A percentile compares a stretch with the other conserved stretches of the same genome.
These are phyloP conservation scores for Herpetomonas samuelpessoai DNA, from an alignment of 208 protist genomes.

Conservation along the genomic window DNA sequence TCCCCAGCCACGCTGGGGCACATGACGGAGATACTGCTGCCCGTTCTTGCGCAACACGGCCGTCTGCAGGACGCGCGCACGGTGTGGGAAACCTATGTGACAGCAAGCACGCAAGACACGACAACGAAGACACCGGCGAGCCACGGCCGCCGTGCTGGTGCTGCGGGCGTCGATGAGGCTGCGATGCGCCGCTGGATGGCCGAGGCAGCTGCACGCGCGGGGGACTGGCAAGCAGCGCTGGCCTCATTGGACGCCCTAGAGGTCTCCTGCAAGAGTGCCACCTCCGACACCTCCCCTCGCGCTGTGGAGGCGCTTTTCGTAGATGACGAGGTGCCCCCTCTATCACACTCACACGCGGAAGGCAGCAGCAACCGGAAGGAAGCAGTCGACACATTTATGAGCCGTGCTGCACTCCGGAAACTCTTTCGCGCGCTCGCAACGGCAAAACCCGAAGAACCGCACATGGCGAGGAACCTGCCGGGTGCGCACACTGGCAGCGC, in stretches of 20 bases:
- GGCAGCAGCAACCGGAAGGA: no score
- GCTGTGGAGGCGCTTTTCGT: not conserved
- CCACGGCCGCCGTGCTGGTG: no score
- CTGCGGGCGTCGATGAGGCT: slow-evolving; percentile 24
- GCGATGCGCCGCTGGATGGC: slow-evolving; percentile 42
- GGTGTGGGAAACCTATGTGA: slow-evolving; percentile 36
- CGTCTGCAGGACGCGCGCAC: slow-evolving; percentile 31
- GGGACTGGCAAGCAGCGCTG: slow-evolving; percentile 39
- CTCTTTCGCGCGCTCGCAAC: no score
- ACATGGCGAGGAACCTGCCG: no score
- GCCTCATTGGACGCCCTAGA: not conserved
- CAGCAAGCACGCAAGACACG: no score
- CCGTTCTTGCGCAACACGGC: slow-evolving; percentile 47
- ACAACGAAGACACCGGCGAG: slow-evolving; percentile 1
- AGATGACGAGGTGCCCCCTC: no score
- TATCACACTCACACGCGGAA: no score
- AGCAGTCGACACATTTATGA: no score
- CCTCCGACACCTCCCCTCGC: not conserved
- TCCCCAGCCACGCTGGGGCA: slow-evolving; percentile 58
- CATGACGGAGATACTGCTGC: slow-evolving; percentile 63
- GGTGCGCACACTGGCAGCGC: no score
- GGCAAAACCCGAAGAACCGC: no score
- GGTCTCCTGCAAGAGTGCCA: not conserved
- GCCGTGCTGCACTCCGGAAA: no score
- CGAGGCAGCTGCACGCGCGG: slow-evolving; percentile 69